Evolutionary conservation across 139 green algal genomes (phyloP), one percentile per base, ranked within the genome.

Genomic region (Dunaliella primolecta): DNA sequence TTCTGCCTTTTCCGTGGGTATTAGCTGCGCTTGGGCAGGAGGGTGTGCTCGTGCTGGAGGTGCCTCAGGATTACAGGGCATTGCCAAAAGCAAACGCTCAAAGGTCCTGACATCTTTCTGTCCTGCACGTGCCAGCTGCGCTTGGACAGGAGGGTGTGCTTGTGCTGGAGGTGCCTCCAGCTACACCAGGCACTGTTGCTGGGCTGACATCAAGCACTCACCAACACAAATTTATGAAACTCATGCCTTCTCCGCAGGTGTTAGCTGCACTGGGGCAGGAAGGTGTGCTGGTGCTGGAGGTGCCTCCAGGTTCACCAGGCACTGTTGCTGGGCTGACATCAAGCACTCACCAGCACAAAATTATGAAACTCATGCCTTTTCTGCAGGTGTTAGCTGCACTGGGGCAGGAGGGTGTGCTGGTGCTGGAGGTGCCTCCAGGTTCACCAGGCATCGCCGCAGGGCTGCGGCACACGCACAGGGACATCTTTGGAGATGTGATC

Each of bases 401-500:
- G 71, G 93, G 93, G 2, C 79, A 93, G 35, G 85, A 92, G 55
- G 94, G 94, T 24, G 93, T 96, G 35, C 85, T 98, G 82, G 92
- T 98, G 79, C 85, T 98, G 78, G 92, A 96, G 70, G 92, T 93
- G 34, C 92, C 90, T 0, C 81, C 86, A 0, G 91, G 90, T 27
- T 88, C 88, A 24, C 93, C 94, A 20, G 94, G 93, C 0, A 75
- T 77, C 3, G 90, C 90, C 37, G 93, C 94, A 1, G 94, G 94
- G 29, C 86, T 97, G 71, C 83, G 89, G 2, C 88, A 92, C 70
- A 97, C 94, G 0, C 89, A 89, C 36, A 55, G 94, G 0, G 94
- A 97, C 86, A 89, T 97, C n/a, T 91, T 97, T 72, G 94, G 94
- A 0, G 94, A 97, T 83, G 91, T 97, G 80, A 86, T 90, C 33